A percentile compares a stretch with the other conserved stretches of the same genome.
Conservation (phyloP, 164 flowering plant species). For the Umbellularia californica region DNA sequence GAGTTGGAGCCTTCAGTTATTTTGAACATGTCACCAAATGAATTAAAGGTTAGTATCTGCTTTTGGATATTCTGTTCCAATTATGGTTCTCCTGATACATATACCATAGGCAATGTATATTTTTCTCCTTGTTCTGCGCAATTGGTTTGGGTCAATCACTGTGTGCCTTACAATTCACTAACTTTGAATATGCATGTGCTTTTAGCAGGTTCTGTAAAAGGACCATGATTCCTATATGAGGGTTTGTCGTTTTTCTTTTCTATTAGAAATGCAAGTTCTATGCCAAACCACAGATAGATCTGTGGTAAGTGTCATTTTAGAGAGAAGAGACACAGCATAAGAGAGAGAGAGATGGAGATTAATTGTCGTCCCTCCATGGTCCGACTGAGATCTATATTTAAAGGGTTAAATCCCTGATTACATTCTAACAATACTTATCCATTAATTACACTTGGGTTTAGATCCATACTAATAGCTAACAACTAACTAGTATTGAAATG, state of each 20-base stretch:
- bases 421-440: no score
- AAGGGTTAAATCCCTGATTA: no score
- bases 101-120: background rate
- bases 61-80: background rate
- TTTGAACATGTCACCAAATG: slow-evolving; percentile 72
- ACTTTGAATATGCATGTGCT: background rate
- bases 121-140: background rate
- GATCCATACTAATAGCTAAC: no score
- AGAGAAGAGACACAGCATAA: no score
- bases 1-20: slow-evolving; percentile 79
- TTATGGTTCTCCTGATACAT: background rate
- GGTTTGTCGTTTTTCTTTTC: background rate
- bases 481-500: no score
- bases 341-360: no score
- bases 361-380: no score
- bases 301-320: no score
- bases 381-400: no score
- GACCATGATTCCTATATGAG: background rate
- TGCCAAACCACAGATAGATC: no score
- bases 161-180: background rate
- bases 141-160: background rate
- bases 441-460: no score
- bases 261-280: no score
- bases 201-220: background rate
- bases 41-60: slow-evolving; percentile 59